These are phyloP conservation scores for Patellaria atrata DNA, from an alignment of 495 filamentous ascomycete genomes.

Conservation along the genomic window DNA sequence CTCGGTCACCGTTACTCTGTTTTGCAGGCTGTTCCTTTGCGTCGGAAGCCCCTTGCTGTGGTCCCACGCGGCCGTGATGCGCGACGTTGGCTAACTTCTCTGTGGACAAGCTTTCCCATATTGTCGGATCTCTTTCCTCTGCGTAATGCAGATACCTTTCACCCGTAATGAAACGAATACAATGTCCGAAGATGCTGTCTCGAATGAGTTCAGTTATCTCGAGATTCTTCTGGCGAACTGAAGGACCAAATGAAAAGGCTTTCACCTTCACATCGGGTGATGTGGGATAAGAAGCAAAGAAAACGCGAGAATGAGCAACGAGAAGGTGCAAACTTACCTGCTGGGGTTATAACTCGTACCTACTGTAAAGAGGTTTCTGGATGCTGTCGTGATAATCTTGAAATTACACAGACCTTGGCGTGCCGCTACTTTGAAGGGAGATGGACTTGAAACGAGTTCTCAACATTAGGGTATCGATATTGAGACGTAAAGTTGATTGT, in stretches of 20 bases:
- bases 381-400: no score
- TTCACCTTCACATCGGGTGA: no score
- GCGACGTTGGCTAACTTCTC: constrained; percentile 22
- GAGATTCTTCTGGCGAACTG: neutral
- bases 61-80: constrained; percentile 21
- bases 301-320: no score
- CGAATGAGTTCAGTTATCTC: constrained; percentile 22
- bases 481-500: no score
- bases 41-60: constrained; percentile 9
- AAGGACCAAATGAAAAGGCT: neutral
- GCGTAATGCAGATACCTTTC: constrained; percentile 20
- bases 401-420: no score
- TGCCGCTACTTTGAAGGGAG: no score
- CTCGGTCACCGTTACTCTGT: constrained; percentile 10
- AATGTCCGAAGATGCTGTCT: constrained; percentile 26
- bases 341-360: no score
- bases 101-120: constrained; percentile 25
- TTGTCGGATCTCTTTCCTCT: constrained; percentile 22
- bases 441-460: no score
- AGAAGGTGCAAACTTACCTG: no score
- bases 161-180: constrained; percentile 20
- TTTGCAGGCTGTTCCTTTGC: constrained; percentile 10
- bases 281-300: no score
- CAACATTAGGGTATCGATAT: no score
- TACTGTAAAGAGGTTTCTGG: no score